Percentiles rank a stretch among this genome's conserved stretches.
Evolutionary conservation across 2,329 filamentous ascomycete genomes (phyloP).

Genomic region (Chaetothyriales sp.): DNA sequence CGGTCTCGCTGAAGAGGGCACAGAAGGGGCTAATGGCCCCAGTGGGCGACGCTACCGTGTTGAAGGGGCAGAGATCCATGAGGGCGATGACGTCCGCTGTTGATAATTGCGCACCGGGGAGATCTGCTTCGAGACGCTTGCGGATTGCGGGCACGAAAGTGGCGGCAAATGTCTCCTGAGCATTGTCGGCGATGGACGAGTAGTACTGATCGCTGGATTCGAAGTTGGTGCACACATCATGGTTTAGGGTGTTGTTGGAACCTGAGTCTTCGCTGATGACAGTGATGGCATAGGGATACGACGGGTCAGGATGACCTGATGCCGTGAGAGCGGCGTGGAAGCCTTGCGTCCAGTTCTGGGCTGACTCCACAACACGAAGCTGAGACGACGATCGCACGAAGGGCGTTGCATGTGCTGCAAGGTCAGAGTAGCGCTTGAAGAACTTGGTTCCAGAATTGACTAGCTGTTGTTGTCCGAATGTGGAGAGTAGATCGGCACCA

Average conservation of each 20-base stretch:
- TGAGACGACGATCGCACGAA: slow-evolving; percentile 62
- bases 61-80: slow-evolving; percentile 76
- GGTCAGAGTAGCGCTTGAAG: slow-evolving; percentile 54
- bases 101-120: slow-evolving; percentile 55
- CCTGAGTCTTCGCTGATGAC: slow-evolving; percentile 52
- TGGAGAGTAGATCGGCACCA: slow-evolving; percentile 54
- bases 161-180: slow-evolving; percentile 45
- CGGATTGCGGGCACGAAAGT: slow-evolving; percentile 56
- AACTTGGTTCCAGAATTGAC: slow-evolving; percentile 63
- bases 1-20: slow-evolving; percentile 56
- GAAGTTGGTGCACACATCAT: slow-evolving; percentile 58
- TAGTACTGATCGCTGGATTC: slow-evolving; percentile 38
- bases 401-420: slow-evolving; percentile 46
- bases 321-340: slow-evolving; percentile 46
- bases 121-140: slow-evolving; percentile 52
- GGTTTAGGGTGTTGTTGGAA: slow-evolving; percentile 70
- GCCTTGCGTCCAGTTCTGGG: slow-evolving; percentile 60
- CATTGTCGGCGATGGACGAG: slow-evolving; percentile 36
- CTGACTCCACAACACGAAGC: slow-evolving; percentile 59
- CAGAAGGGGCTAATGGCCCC: slow-evolving; percentile 50
- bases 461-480: slow-evolving; percentile 56
- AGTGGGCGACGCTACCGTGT: slow-evolving; percentile 51
- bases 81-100: slow-evolving; percentile 51
- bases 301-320: slow-evolving; percentile 26
- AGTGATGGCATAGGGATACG: slow-evolving; percentile 42